phyloP scores from a whole-genome alignment of 2,329 filamentous ascomycete genomes.

The Rhynchosporium secalis region DNA sequence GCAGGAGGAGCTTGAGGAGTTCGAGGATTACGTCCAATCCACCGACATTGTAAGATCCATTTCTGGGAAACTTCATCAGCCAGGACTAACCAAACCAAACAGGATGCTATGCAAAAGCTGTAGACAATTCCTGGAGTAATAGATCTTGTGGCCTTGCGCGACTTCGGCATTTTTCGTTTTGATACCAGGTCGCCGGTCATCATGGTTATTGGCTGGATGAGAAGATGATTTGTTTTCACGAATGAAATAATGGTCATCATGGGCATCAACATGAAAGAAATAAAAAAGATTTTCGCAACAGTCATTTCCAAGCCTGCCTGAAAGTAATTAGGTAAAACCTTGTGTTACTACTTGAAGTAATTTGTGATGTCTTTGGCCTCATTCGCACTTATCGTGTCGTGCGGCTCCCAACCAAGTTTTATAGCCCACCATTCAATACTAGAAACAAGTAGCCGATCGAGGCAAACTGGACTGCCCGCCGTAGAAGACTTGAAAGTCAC shows the following conservation, averaged over 20 bases:
- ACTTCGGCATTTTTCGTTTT: constrained; percentile 30
- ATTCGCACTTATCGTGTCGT: constrained; percentile 12
- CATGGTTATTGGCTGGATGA: constrained; percentile 25
- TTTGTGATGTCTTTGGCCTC: neutral
- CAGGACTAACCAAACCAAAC: constrained; percentile 27
- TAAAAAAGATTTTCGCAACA: constrained; percentile 23
- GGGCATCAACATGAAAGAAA: constrained; percentile 35
- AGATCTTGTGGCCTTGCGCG: constrained; percentile 16
- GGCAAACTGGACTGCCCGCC: too few species aligned
- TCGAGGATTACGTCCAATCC: constrained; percentile 96
- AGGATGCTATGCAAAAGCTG: constrained; percentile 86
- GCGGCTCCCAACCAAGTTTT: constrained; percentile 6
- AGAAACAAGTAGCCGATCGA: too few species aligned
- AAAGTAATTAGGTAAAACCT: constrained; percentile 10
- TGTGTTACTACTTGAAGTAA: neutral
- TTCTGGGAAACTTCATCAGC: constrained; percentile 17
- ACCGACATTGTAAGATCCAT: constrained; percentile 67
- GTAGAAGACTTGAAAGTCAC: too few species aligned
- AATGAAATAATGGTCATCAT: constrained; percentile 38
- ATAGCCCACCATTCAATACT: neutral
- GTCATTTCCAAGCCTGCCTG: neutral
- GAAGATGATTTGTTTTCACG: constrained; percentile 27
- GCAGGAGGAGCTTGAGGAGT: constrained; percentile 76
- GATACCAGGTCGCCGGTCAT: constrained; percentile 31
- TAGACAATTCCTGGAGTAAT: constrained; percentile 51